Percentiles rank a stretch among this genome's conserved stretches.
These are phyloP conservation scores for Camelina hispida DNA, from an alignment of 345 rosid species.

Conservation along the genomic window DNA sequence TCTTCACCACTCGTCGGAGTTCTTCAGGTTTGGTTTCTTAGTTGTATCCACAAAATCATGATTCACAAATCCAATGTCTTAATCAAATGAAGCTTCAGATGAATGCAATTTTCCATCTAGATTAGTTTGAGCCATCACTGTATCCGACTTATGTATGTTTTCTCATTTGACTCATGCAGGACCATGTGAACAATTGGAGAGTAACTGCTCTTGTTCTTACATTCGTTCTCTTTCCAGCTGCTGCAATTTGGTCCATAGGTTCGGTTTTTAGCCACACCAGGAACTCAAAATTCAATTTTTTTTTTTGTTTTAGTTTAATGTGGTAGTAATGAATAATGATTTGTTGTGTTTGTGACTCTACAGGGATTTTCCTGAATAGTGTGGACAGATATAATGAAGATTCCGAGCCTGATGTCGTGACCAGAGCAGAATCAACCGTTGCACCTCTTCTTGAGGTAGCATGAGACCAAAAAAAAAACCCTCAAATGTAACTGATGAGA, in stretches of 20 bases:
- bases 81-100: neutral
- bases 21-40: constrained; percentile 66
- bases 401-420: constrained; percentile 42
- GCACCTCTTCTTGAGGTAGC: constrained; percentile 63
- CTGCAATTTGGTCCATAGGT: constrained; percentile 86
- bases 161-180: constrained; percentile 53
- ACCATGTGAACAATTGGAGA: constrained; percentile 81
- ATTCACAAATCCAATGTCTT: constrained; percentile 9
- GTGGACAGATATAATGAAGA: constrained; percentile 78
- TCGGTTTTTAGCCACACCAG: constrained; percentile 17
- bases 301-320: neutral
- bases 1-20: constrained; percentile 98
- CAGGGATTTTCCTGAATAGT: constrained; percentile 76
- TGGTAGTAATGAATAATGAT: constrained; percentile 14
- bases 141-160: neutral
- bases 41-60: constrained; percentile 8
- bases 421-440: constrained; percentile 49
- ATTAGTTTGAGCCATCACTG: neutral
- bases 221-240: constrained; percentile 76
- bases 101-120: neutral
- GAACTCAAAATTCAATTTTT: neutral
- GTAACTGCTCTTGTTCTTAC: constrained; percentile 82
- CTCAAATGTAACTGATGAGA: constrained; percentile 14
- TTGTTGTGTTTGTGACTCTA: constrained; percentile 1
- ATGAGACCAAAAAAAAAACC: constrained; percentile 8